Conservation (phyloP, 768 basidiomycete genomes). For the Lactarius vividus region DNA sequence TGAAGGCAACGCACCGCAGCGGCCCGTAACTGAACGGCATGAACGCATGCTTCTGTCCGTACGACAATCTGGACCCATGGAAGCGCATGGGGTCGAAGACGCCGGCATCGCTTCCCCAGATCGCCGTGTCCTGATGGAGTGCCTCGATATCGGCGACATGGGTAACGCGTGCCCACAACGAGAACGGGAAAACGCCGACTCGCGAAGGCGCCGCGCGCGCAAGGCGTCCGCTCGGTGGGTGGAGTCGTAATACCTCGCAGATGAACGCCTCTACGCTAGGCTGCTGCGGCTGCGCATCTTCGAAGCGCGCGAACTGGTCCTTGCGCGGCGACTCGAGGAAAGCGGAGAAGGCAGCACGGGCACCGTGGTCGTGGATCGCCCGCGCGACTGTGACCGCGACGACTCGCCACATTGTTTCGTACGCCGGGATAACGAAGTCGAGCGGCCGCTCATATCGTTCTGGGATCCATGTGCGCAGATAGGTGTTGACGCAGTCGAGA, state of each 20-base stretch:
- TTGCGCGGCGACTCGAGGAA: too few species aligned
- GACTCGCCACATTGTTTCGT: too few species aligned
- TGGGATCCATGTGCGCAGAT: constrained; percentile 42
- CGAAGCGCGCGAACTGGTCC: constrained; percentile 33
- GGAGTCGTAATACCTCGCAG: constrained; percentile 45
- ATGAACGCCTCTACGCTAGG: constrained; percentile 41
- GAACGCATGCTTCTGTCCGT: constrained; percentile 30
- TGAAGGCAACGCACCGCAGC: constrained; percentile 46
- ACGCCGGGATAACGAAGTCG: too few species aligned
- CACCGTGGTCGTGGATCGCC: too few species aligned
- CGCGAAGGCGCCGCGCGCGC: constrained; percentile 31
- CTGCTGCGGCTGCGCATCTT: constrained; percentile 6
- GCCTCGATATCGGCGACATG: constrained; percentile 31
- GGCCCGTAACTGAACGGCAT: constrained; percentile 50
- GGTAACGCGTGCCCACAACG: constrained; percentile 15
- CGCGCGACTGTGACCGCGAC: too few species aligned
- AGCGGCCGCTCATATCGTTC: too few species aligned
- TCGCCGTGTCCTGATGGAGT: constrained; percentile 29
- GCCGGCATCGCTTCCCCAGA: constrained; percentile 40
- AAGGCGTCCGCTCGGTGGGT: constrained; percentile 52
- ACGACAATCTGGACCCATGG: constrained; percentile 33
- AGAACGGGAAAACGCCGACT: constrained; percentile 9
- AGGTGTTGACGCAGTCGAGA: constrained; percentile 37
- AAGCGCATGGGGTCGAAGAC: constrained; percentile 46
- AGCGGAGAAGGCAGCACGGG: too few species aligned